Evolutionary conservation across 2,329 filamentous ascomycete species (phyloP).

Genomic region (Lachnellula suecica): DNA sequence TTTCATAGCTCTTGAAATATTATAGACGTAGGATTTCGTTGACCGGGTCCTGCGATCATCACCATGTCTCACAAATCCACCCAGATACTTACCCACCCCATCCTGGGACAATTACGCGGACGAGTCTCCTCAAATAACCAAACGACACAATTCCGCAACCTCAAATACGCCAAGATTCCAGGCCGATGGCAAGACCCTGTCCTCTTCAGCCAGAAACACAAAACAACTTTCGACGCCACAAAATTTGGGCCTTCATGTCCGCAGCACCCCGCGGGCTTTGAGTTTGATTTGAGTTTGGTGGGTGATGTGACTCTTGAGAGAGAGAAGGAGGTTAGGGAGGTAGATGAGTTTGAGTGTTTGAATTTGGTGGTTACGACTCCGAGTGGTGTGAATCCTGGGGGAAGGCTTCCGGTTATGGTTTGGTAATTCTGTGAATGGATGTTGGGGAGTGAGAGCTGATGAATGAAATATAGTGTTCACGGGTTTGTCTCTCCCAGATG

Average conservation of each 20-base stretch:
- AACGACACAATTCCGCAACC: conserved; percentile 33
- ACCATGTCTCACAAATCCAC: neutral
- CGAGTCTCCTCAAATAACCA: conserved; percentile 3
- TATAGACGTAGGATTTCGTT: no score
- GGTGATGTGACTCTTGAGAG: conserved; percentile 12
- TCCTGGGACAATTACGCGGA: conserved; percentile 13
- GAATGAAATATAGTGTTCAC: conserved; percentile 17
- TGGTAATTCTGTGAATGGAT: conserved; percentile 12
- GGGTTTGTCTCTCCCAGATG: conserved; percentile 10
- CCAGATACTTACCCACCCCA: conserved; percentile 9
- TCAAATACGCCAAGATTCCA: conserved; percentile 36
- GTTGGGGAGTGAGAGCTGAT: neutral
- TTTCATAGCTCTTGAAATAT: no score
- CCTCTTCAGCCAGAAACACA: conserved; percentile 7
- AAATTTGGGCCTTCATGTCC: conserved; percentile 37
- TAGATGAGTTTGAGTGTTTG: conserved; percentile 36
- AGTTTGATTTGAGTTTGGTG: conserved; percentile 17
- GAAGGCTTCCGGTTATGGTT: conserved; percentile 23
- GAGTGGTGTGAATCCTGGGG: conserved; percentile 5
- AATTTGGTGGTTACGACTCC: conserved; percentile 36
- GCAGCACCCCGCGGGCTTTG: conserved; percentile 23
- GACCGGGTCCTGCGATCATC: no score
- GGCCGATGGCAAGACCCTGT: conserved; percentile 34
- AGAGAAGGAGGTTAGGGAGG: conserved; percentile 22
- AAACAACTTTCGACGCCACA: conserved; percentile 32